phyloP scores from a whole-genome alignment of 179 eudicot species.

The Carnegiea gigantea region DNA sequence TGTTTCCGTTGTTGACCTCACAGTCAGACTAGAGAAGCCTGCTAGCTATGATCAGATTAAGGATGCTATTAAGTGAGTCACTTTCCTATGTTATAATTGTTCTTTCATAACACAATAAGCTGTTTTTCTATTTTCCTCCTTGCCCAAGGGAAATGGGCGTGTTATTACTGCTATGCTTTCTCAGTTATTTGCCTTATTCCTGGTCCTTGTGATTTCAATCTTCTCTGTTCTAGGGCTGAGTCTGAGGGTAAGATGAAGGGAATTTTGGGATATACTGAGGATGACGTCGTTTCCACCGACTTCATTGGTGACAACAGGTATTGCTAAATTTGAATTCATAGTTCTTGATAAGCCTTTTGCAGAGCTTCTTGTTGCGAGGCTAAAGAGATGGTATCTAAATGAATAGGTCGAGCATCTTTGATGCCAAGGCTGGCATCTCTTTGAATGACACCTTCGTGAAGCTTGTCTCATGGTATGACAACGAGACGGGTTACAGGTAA shows the following conservation, averaged over 20 bases:
- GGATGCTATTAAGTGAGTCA: conserved; percentile 62
- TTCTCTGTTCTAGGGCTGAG: conserved; percentile 35
- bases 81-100: background rate
- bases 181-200: too few species aligned
- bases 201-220: too few species aligned
- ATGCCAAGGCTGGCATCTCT: conserved; percentile 81
- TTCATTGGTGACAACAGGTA: conserved; percentile 73
- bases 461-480: conserved; percentile 72
- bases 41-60: conserved; percentile 63
- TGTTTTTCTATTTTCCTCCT: background rate
- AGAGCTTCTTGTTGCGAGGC: background rate
- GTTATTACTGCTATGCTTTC: background rate
- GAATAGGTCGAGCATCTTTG: conserved; percentile 69
- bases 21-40: conserved; percentile 65
- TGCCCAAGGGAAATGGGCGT: too few species aligned
- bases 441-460: conserved; percentile 53
- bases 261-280: conserved; percentile 69
- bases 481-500: conserved; percentile 82
- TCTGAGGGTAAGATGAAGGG: conserved; percentile 74
- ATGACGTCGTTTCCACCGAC: conserved; percentile 73
- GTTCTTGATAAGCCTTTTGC: background rate
- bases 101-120: background rate
- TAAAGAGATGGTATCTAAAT: background rate
- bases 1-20: conserved; percentile 75
- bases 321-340: background rate